Percentiles rank a stretch among this genome's conserved stretches.
These are phyloP conservation scores for Aspergillus sp. DNA, from an alignment of 2,329 filamentous ascomycete genomes.

Conservation along the genomic window DNA sequence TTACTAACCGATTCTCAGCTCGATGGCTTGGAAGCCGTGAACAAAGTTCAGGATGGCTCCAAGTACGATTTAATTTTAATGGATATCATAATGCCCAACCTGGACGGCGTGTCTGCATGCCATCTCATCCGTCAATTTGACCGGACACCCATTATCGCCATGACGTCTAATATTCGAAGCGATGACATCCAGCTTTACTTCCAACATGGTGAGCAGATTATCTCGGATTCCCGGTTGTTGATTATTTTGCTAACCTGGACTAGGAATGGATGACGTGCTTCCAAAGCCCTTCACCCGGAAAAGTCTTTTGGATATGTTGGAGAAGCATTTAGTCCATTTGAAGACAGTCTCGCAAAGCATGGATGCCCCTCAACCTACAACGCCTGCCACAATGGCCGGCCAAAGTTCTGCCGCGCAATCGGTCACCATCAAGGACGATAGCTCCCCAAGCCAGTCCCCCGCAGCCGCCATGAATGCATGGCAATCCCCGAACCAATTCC, in stretches of 20 bases:
- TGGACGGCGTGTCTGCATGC: conserved; percentile 93
- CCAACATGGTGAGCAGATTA: conserved; percentile 75
- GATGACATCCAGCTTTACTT: conserved; percentile 98
- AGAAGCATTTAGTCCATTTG: conserved; percentile 84
- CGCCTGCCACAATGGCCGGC: conserved; percentile 50
- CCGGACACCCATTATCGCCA: conserved; percentile 86
- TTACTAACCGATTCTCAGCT: conserved; percentile 56
- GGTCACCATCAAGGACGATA: conserved; percentile 60
- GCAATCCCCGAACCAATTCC: conserved; percentile 65
- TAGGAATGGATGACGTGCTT: conserved; percentile 96
- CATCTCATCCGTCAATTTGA: conserved; percentile 90
- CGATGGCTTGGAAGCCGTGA: conserved; percentile 89
- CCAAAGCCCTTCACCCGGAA: conserved; percentile 96
- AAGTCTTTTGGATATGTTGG: conserved; percentile 80
- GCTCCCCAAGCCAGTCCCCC: conserved; percentile 66
- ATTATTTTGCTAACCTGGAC: conserved; percentile 27
- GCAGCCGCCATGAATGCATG: conserved; percentile 63
- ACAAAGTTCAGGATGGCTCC: conserved; percentile 71
- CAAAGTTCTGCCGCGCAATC: conserved; percentile 59
- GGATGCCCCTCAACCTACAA: conserved; percentile 51
- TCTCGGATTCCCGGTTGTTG: not conserved
- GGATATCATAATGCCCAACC: conserved; percentile 96
- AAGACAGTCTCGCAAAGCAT: conserved; percentile 68
- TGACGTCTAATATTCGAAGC: conserved; percentile 97
- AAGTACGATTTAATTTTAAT: conserved; percentile 77